Percentiles rank a stretch among this genome's conserved stretches.
Evolutionary conservation across 306 rosid genomes (phyloP).

Genomic region (Quercus wislizeni): DNA sequence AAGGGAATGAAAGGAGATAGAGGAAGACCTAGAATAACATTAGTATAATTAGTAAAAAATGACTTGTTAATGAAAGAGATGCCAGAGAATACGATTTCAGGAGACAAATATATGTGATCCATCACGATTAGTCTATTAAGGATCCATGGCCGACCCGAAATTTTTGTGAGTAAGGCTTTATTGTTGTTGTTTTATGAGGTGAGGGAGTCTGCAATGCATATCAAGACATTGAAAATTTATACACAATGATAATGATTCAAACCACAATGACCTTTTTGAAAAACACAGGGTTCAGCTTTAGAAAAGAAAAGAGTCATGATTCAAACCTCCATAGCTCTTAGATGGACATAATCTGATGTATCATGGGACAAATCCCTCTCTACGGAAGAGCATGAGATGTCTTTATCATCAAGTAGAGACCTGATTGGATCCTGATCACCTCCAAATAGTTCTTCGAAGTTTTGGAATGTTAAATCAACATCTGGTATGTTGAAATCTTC

Average conservation of each 20-base stretch:
- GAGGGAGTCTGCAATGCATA: neutral
- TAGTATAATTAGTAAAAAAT: too few relatives aligned
- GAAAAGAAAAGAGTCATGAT: constrained; percentile 4
- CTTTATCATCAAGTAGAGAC: constrained; percentile 42
- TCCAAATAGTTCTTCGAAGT: constrained; percentile 72
- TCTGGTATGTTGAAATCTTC: constrained; percentile 89
- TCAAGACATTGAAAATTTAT: neutral
- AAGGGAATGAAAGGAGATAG: too few relatives aligned
- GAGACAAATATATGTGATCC: too few relatives aligned
- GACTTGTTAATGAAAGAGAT: too few relatives aligned
- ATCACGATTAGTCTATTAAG: too few relatives aligned
- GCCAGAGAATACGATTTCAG: too few relatives aligned
- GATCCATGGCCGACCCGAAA: too few relatives aligned
- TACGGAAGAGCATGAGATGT: constrained; percentile 45
- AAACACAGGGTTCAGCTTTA: neutral
- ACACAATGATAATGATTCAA: neutral
- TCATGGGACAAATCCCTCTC: constrained; percentile 52
- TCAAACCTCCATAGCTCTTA: constrained; percentile 56
- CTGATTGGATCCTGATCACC: constrained; percentile 67
- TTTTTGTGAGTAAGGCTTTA: too few relatives aligned
- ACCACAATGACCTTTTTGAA: neutral
- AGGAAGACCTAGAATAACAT: too few relatives aligned
- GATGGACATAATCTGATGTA: constrained; percentile 41
- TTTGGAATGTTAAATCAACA: constrained; percentile 75
- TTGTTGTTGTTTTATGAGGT: neutral